phyloP scores from a whole-genome alignment of 2,329 filamentous ascomycete genomes.

The Ophiostoma sp. region DNA sequence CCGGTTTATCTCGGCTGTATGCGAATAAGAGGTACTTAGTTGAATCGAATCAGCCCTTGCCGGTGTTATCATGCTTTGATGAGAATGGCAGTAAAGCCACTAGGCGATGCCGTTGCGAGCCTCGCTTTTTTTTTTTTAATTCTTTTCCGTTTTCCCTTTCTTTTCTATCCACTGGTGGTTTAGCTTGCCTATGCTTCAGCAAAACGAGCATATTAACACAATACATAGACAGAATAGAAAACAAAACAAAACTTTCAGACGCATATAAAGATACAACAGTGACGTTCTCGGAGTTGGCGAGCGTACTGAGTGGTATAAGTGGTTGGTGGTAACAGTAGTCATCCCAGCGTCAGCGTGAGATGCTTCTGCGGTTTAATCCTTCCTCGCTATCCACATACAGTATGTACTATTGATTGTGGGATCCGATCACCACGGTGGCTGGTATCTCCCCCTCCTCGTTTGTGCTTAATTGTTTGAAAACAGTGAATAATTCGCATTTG shows the following conservation, averaged over 20 bases:
- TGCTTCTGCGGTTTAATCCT: not conserved
- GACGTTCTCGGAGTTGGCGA: not conserved
- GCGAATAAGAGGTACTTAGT: not conserved
- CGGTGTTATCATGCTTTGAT: not conserved
- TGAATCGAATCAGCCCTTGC: not conserved
- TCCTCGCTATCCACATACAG: not conserved
- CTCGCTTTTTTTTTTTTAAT: not conserved
- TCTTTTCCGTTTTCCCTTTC: too few relatives aligned
- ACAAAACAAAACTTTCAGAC: too few relatives aligned
- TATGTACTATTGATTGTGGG: not conserved
- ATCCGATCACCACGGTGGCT: not conserved
- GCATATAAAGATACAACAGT: not conserved
- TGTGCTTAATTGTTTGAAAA: not conserved
- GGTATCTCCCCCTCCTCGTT: not conserved
- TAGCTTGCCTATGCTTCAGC: too few relatives aligned
- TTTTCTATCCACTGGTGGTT: too few relatives aligned
- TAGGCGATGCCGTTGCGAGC: not conserved
- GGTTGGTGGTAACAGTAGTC: not conserved
- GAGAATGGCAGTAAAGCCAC: not conserved
- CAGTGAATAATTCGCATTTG: not conserved
- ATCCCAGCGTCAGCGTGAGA: not conserved
- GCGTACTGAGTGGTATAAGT: not conserved
- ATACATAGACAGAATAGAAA: too few relatives aligned
- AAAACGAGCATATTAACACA: too few relatives aligned
- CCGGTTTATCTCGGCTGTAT: not conserved